These are phyloP conservation scores for Pythium scleroteichum DNA, from an alignment of 352 stramenopile genomes.

Conservation along the genomic window DNA sequence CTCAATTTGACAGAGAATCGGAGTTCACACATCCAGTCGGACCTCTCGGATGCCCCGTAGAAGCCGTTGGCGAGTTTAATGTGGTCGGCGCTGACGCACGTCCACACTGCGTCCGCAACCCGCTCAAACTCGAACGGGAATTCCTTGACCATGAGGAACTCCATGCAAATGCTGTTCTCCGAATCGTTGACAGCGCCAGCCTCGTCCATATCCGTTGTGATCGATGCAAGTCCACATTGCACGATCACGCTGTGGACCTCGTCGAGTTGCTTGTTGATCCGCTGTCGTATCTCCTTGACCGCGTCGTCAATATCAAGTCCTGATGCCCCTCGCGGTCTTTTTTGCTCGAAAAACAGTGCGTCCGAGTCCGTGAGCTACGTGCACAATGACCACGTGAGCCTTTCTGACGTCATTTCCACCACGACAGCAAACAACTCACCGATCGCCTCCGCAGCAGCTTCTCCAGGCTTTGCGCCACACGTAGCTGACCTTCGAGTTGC, in stretches of 20 bases:
- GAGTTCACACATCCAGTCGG: background rate
- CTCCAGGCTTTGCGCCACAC: constrained; percentile 40
- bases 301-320: background rate
- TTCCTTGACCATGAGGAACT: constrained; percentile 3
- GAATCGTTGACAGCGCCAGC: background rate
- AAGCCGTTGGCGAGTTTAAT: constrained; percentile 3
- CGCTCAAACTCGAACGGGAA: constrained; percentile 3
- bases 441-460: constrained; percentile 37
- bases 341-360: background rate
- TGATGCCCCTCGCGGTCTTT: background rate
- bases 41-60: background rate
- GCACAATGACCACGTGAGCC: background rate
- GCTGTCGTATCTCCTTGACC: constrained; percentile 1
- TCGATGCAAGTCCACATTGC: background rate
- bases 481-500: constrained; percentile 43
- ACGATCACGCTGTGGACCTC: background rate
- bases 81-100: background rate
- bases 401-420: no score
- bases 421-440: background rate
- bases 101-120: constrained; percentile 10
- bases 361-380: background rate
- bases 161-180: constrained; percentile 3
- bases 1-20: background rate
- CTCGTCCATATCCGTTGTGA: background rate
- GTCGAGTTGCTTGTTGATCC: constrained; percentile 1